A percentile compares a stretch with the other conserved stretches of the same genome.
phyloP scores from a whole-genome alignment of 2,329 filamentous ascomycete genomes.

The Sporothrix euskadiensis region DNA sequence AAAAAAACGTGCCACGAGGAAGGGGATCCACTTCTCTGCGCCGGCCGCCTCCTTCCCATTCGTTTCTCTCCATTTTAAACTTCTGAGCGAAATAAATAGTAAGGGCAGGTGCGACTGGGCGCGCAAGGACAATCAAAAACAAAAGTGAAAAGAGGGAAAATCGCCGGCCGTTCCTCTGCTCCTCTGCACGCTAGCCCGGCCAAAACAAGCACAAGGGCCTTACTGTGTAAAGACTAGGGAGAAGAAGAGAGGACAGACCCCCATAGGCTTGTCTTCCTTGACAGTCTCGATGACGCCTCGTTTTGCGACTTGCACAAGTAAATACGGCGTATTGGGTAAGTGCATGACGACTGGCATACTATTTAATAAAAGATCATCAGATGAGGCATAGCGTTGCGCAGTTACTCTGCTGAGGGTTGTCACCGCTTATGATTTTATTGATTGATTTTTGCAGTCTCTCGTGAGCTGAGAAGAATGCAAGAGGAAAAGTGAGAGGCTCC shows the following conservation, averaged over 20 bases:
- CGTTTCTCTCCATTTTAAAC: conserved; percentile 1
- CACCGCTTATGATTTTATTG: background rate
- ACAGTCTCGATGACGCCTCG: background rate
- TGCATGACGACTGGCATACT: background rate
- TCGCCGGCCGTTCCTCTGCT: background rate
- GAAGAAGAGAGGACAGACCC: background rate
- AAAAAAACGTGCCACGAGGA: conserved; percentile 20
- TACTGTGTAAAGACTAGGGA: background rate
- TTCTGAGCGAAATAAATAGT: conserved; percentile 17
- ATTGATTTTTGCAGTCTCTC: background rate
- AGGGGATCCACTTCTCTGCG: background rate
- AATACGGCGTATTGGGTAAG: background rate
- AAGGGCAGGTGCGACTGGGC: background rate
- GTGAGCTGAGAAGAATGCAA: background rate
- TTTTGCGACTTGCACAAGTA: background rate
- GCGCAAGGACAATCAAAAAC: background rate
- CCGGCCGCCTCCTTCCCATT: conserved; percentile 2
- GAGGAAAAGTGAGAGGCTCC: background rate
- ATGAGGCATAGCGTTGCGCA: background rate
- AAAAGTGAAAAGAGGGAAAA: background rate
- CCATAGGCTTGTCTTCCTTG: background rate
- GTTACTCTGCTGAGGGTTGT: background rate
- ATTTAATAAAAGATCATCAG: background rate
- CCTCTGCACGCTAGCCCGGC: conserved; percentile 11
- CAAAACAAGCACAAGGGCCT: background rate